A percentile compares a stretch with the other conserved stretches of the same genome.
Conservation (phyloP, 2,329 filamentous ascomycete species). For the Truncatella angustata region DNA sequence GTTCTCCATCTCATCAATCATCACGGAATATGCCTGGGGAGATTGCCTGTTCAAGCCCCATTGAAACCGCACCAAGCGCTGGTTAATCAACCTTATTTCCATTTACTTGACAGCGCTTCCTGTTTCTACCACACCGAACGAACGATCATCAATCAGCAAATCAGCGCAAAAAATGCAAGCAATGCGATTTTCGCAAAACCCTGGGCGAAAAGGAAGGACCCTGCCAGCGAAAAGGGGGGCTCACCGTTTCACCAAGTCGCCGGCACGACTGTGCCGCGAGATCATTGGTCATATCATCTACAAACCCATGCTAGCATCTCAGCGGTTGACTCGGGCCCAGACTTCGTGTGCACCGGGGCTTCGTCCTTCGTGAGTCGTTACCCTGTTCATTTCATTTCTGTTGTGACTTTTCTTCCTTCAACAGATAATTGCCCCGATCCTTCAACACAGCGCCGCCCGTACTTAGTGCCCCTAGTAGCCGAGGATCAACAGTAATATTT, state of each 20-base stretch:
- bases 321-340: constrained; percentile 6
- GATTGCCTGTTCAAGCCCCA: not conserved
- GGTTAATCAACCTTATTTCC: not conserved
- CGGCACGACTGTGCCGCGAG: not conserved
- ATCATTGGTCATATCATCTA: constrained; percentile 4
- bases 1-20: not conserved
- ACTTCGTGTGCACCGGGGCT: no score
- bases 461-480: no score
- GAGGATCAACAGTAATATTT: no score
- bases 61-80: not conserved
- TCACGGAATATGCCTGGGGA: not conserved
- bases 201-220: not conserved
- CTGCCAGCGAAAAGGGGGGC: not conserved
- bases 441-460: no score
- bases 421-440: no score
- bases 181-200: not conserved
- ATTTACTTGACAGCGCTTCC: not conserved
- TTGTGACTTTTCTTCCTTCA: no score
- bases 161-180: not conserved
- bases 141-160: not conserved
- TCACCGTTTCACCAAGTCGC: constrained; percentile 6
- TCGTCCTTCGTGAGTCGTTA: no score
- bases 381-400: no score
- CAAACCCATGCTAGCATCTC: not conserved
- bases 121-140: no score